Percentiles rank a stretch among this genome's conserved stretches.
Evolutionary conservation across 306 rosid species (phyloP).

Genomic region (Vigna trinervia): DNA sequence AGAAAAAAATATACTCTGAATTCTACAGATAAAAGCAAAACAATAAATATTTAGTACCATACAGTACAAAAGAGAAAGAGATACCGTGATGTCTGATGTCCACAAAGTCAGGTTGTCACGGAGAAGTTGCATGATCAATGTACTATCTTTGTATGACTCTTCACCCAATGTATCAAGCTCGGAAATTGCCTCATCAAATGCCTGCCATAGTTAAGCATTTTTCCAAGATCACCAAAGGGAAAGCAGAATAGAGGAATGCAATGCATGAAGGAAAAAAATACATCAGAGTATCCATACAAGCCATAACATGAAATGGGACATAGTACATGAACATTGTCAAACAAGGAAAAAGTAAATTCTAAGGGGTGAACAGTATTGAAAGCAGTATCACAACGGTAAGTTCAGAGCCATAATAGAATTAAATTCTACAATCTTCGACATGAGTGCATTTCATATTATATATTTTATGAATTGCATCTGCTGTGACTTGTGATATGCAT

Average conservation of each 20-base stretch:
- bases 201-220: slow-evolving; percentile 52
- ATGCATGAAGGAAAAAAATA: neutral
- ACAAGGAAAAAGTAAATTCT: neutral
- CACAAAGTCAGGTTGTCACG: slow-evolving; percentile 94
- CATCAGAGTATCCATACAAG: neutral
- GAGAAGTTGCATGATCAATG: slow-evolving; percentile 97
- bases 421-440: neutral
- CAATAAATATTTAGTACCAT: neutral
- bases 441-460: neutral
- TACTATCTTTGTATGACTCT: slow-evolving; percentile 97
- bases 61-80: slow-evolving; percentile 1
- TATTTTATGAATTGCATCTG: no score
- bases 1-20: neutral
- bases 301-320: neutral
- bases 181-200: slow-evolving; percentile 94
- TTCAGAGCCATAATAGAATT: neutral
- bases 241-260: neutral
- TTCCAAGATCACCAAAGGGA: slow-evolving; percentile 8
- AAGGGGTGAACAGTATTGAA: slow-evolving; percentile 6
- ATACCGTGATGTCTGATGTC: slow-evolving; percentile 93
- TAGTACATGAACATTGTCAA: neutral
- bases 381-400: neutral
- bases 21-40: neutral
- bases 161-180: slow-evolving; percentile 94
- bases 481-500: no score